A percentile compares a stretch with the other conserved stretches of the same genome.
Conservation (phyloP, 495 filamentous ascomycete genomes). For the Penicillium psychrofluorescens region DNA sequence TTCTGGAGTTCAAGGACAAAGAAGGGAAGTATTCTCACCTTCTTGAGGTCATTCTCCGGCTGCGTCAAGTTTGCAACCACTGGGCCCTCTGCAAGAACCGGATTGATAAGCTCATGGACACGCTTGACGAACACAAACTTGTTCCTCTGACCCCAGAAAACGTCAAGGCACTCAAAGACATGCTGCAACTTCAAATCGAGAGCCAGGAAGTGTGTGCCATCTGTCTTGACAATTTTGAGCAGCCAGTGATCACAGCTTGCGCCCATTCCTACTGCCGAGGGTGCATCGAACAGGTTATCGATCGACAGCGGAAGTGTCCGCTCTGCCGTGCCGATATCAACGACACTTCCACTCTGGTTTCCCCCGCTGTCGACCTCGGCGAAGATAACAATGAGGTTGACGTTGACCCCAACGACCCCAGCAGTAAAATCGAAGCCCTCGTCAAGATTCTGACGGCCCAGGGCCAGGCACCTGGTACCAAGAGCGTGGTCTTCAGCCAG, state of each 20-base stretch:
- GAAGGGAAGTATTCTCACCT: slow-evolving; percentile 54
- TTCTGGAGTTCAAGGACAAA: slow-evolving; percentile 51
- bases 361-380: slow-evolving; percentile 48
- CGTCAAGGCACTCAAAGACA: slow-evolving; percentile 60
- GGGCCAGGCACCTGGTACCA: slow-evolving; percentile 58
- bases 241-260: slow-evolving; percentile 82
- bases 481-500: slow-evolving; percentile 87
- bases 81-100: slow-evolving; percentile 74
- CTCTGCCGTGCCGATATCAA: slow-evolving; percentile 74
- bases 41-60: slow-evolving; percentile 74
- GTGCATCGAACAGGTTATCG: slow-evolving; percentile 75
- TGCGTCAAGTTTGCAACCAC: slow-evolving; percentile 85
- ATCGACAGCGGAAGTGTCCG: slow-evolving; percentile 75
- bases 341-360: slow-evolving; percentile 53
- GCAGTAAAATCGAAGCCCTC: slow-evolving; percentile 79
- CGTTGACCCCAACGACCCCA: slow-evolving; percentile 57
- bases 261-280: slow-evolving; percentile 71
- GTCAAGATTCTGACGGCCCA: slow-evolving; percentile 71
- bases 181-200: slow-evolving; percentile 73
- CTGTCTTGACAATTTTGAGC: slow-evolving; percentile 66
- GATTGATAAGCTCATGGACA: slow-evolving; percentile 58
- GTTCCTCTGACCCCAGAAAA: slow-evolving; percentile 73
- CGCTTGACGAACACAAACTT: slow-evolving; percentile 57
- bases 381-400: slow-evolving; percentile 39
- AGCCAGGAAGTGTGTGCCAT: slow-evolving; percentile 78